Base-by-base conservation (phyloP, 2,329 filamentous ascomycete species). In the Stachybotrys chlorohalonatus region DNA sequence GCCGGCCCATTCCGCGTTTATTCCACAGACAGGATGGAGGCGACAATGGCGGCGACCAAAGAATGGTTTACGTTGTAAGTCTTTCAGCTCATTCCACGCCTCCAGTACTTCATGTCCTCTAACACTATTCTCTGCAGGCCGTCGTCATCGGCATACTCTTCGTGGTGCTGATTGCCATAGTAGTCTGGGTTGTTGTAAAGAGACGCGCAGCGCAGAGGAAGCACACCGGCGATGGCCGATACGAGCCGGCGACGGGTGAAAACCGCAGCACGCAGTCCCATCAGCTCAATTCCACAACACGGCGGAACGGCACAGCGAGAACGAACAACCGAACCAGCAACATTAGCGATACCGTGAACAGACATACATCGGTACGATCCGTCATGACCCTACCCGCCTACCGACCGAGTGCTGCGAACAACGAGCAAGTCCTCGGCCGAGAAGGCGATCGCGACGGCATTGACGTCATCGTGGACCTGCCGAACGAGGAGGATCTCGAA, bases 381-480 rank as follows among this genome's bases (percentile, higher is more conserved):
- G 85, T 97, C 54, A 94, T 96, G 81, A 97, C 94, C 0, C 74
- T 99, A 3, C 94, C 94, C 0, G 82, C 89, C 0, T 99, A 99
- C 69, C 86, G 87, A 3, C 81, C 79, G 15, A 83, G 83, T 31
- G 83, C 90, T 0, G 79, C 83, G 52, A 85, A 88, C 17, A 85
- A 83, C 49, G 94, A 99, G 69, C 85, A 86, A 61, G 85, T 96
- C 1, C 78, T 97, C 51, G 94, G 85, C 7, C 82, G 92, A 6
- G 94, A 95, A 69, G 94, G 94, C 52, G 94, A 99, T 68, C 82
- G 94, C 57, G 93, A 81, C 53, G 94, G 94, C 7, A 90, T 99
- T 62, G 94, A 99, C 63, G 82, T 89, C 5, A 91, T 99, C 0
- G 73, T 97, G 11, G 92, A 96, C 68, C 83, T 89, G 60, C 92